Evolutionary conservation across 768 basidiomycete species (phyloP).

Genomic region (Fomitopsis serialis): DNA sequence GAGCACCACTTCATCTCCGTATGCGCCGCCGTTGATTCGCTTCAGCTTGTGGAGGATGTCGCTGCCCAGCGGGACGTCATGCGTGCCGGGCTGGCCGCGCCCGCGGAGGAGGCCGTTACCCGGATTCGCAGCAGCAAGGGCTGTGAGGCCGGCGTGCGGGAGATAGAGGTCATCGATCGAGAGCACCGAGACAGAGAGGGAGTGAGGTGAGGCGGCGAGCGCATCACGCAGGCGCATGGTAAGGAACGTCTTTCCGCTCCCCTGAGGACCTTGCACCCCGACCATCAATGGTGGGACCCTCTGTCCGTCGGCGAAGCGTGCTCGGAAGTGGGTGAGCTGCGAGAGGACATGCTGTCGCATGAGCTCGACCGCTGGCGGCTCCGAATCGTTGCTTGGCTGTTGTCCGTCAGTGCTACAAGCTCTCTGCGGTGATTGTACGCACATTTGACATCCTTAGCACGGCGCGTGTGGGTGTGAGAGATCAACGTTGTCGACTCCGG

Average conservation of each 20-base stretch:
- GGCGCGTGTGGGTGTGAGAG: slow-evolving; percentile 2
- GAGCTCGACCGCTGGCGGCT: slow-evolving; percentile 29
- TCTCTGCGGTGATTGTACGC: not conserved
- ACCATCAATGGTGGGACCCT: slow-evolving; percentile 62
- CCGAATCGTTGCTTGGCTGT: not conserved
- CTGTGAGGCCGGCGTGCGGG: slow-evolving; percentile 53
- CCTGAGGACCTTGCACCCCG: slow-evolving; percentile 90
- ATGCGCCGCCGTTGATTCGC: slow-evolving; percentile 26
- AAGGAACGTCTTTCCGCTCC: slow-evolving; percentile 86
- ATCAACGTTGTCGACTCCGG: too few relatives aligned
- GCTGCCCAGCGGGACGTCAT: slow-evolving; percentile 69
- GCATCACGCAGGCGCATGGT: slow-evolving; percentile 47
- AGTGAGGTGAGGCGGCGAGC: slow-evolving; percentile 36
- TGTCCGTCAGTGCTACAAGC: not conserved
- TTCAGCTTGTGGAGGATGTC: slow-evolving; percentile 46
- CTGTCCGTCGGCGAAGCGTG: slow-evolving; percentile 8
- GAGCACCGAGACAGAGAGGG: slow-evolving; percentile 54
- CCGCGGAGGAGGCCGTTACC: slow-evolving; percentile 68
- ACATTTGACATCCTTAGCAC: not conserved
- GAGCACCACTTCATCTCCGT: slow-evolving; percentile 35
- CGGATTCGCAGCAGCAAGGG: slow-evolving; percentile 50
- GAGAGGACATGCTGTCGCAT: slow-evolving; percentile 35
- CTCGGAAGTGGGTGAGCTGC: slow-evolving; percentile 29
- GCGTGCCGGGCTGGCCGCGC: slow-evolving; percentile 91
- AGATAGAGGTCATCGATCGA: slow-evolving; percentile 89